Evolutionary conservation across 331 rosid genomes (phyloP).

Genomic region (Quercus tomentella): DNA sequence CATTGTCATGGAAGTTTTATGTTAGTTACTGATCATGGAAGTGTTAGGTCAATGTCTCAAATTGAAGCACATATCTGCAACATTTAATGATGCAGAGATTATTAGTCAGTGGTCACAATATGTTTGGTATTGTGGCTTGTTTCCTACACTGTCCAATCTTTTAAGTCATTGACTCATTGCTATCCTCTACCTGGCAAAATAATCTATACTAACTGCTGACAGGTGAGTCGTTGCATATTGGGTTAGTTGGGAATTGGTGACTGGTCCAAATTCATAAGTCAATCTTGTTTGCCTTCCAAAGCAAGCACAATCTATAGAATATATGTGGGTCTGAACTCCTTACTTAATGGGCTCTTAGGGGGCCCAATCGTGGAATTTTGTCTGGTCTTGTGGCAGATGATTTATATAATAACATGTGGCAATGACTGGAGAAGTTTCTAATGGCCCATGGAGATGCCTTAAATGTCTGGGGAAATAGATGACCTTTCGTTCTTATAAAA

Average conservation of each 20-base stretch:
- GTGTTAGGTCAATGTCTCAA: neutral
- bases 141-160: neutral
- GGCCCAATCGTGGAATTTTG: neutral
- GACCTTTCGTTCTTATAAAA: neutral
- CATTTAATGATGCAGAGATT: neutral
- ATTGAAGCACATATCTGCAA: neutral
- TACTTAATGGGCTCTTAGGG: neutral
- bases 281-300: neutral
- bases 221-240: neutral
- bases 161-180: neutral
- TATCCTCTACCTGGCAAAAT: neutral
- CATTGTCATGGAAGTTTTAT: conserved; percentile 1
- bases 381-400: neutral
- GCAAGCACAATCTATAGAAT: neutral
- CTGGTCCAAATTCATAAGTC: neutral
- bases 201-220: neutral
- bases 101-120: neutral
- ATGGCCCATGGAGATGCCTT: neutral
- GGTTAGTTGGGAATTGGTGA: neutral
- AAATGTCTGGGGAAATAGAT: neutral
- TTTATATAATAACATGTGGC: neutral
- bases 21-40: conserved; percentile 1
- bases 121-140: neutral
- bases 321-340: neutral
- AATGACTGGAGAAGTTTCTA: conserved; percentile 3